Percentiles rank a stretch among this genome's conserved stretches.
phyloP scores from a whole-genome alignment of 2,329 filamentous ascomycete genomes.

The Neurospora crassa region DNA sequence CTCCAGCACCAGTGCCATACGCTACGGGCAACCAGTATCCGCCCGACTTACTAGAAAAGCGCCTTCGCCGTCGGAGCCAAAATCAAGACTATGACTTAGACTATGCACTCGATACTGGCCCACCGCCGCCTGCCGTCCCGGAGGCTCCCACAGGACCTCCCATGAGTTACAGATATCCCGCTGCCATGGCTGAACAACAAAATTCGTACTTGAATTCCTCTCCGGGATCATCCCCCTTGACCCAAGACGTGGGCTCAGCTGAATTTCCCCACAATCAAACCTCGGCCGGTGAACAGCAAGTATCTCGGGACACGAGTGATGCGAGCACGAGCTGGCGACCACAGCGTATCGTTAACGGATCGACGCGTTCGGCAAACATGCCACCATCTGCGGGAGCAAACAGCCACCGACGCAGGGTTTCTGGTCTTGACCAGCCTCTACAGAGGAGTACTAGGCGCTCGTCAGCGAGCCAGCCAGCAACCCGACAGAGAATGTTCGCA shows the following conservation, averaged over 20 bases:
- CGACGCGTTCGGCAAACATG: constrained; percentile 16
- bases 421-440: constrained; percentile 19
- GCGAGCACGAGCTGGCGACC: constrained; percentile 16
- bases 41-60: constrained; percentile 33
- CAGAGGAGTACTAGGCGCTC: constrained; percentile 24
- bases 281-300: constrained; percentile 11
- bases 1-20: constrained; percentile 48
- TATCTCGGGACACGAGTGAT: constrained; percentile 21
- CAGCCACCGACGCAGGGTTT: constrained; percentile 19
- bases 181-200: constrained; percentile 27
- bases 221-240: constrained; percentile 21
- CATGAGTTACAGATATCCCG: constrained; percentile 43
- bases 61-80: constrained; percentile 31
- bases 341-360: constrained; percentile 17
- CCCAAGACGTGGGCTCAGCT: constrained; percentile 16
- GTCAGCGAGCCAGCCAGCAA: constrained; percentile 28
- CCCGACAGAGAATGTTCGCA: constrained; percentile 54
- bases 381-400: constrained; percentile 20
- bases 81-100: constrained; percentile 32
- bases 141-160: constrained; percentile 53
- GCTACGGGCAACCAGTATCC: constrained; percentile 29
- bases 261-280: constrained; percentile 10
- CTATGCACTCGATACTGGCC: constrained; percentile 21
- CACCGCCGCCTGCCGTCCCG: constrained; percentile 41
- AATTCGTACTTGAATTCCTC: constrained; percentile 20